Conservation (phyloP, 495 filamentous ascomycete species). For the Penicillium tannophilum region DNA sequence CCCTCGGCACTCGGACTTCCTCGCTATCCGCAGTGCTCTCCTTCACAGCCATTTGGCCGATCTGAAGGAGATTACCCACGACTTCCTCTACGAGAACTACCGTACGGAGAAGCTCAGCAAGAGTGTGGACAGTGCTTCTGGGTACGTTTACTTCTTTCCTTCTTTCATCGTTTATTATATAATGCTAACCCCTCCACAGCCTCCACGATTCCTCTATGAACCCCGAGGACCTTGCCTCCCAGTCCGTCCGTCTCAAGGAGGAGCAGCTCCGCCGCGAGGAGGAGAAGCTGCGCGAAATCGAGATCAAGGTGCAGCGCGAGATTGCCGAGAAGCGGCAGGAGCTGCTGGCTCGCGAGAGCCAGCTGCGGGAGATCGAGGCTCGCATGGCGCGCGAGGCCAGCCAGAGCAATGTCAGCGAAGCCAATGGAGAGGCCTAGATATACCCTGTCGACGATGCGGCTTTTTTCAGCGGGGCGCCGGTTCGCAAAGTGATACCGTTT, state of each 20-base stretch:
- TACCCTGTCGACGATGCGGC: conserved; percentile 35
- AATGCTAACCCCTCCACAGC: conserved; percentile 39
- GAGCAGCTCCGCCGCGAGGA: conserved; percentile 98
- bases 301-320: conserved; percentile 98
- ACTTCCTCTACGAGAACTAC: conserved; percentile 99
- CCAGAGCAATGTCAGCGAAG: conserved; percentile 41
- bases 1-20: conserved; percentile 96
- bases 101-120: conserved; percentile 99
- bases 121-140: conserved; percentile 88
- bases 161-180: conserved; percentile 1
- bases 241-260: conserved; percentile 98
- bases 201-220: conserved; percentile 84
- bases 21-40: conserved; percentile 93
- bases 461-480: conserved; percentile 36
- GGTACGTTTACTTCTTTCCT: conserved; percentile 69
- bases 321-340: conserved; percentile 99
- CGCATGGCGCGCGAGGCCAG: conserved; percentile 73
- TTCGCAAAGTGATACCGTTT: conserved; percentile 42
- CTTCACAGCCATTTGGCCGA: conserved; percentile 97
- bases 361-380: conserved; percentile 92
- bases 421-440: conserved; percentile 50
- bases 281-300: conserved; percentile 99
- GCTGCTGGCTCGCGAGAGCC: conserved; percentile 93
- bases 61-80: conserved; percentile 98
- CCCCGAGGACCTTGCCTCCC: conserved; percentile 93